Conservation (phyloP, 2,329 filamentous ascomycete genomes). For the Fulvia fulva region DNA sequence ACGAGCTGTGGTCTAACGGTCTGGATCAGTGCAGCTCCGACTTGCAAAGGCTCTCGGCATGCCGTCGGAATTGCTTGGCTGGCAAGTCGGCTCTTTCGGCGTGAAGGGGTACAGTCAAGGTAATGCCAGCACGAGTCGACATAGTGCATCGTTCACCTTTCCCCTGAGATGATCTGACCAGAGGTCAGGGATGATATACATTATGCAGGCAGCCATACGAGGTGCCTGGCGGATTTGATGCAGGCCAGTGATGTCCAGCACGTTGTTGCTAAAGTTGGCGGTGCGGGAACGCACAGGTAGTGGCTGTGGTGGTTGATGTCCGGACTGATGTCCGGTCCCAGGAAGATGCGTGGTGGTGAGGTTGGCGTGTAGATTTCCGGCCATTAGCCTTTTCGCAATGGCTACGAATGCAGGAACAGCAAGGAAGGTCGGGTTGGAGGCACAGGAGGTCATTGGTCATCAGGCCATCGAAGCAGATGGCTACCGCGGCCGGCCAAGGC, state of each 20-base stretch:
- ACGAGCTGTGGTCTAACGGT: not conserved
- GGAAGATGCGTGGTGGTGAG: not conserved
- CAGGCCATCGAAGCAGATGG: not conserved
- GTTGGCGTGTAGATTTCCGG: not conserved
- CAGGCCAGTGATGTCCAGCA: constrained; percentile 1
- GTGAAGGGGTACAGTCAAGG: not conserved
- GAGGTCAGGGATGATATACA: not conserved
- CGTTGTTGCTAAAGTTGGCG: not conserved
- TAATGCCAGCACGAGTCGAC: not conserved
- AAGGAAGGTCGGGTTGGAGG: not conserved
- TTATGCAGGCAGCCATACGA: not conserved
- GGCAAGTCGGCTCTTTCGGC: not conserved
- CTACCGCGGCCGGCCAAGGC: not conserved
- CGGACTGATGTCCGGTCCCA: not conserved
- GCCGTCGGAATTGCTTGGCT: not conserved
- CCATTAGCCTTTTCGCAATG: not conserved
- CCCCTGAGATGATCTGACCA: not conserved
- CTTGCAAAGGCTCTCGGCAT: not conserved
- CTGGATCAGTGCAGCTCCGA: no score
- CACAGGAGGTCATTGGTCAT: not conserved
- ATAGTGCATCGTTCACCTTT: not conserved
- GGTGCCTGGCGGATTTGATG: not conserved
- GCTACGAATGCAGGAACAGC: not conserved
- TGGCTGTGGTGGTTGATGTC: not conserved
- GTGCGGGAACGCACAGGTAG: not conserved